phyloP scores from a whole-genome alignment of 192 early-diverging fungal genomes.

The Pilaira anomala region DNA sequence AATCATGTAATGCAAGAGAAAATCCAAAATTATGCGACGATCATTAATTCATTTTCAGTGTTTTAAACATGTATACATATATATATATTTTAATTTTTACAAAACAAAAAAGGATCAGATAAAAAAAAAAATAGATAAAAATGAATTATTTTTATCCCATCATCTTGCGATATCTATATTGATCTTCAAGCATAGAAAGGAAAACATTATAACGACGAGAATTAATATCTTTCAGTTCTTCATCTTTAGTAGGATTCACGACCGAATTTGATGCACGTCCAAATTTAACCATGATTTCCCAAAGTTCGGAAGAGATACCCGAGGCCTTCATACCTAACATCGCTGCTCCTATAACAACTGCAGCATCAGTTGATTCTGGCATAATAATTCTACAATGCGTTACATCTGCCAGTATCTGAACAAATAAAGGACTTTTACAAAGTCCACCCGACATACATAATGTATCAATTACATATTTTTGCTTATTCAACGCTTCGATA shows the following conservation, averaged over 20 bases:
- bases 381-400: slow-evolving; percentile 51
- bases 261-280: slow-evolving; percentile 42
- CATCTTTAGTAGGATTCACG: slow-evolving; percentile 41
- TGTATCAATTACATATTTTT: slow-evolving; percentile 53
- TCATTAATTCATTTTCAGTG: too few relatives aligned
- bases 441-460: slow-evolving; percentile 68
- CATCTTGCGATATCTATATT: slow-evolving; percentile 47
- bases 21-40: too few relatives aligned
- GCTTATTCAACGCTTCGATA: slow-evolving; percentile 44
- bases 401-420: slow-evolving; percentile 58
- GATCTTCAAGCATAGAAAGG: slow-evolving; percentile 55
- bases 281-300: slow-evolving; percentile 56
- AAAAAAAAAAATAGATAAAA: too few relatives aligned
- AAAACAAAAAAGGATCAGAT: too few relatives aligned
- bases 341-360: slow-evolving; percentile 68
- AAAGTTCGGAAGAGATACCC: slow-evolving; percentile 34
- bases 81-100: too few relatives aligned
- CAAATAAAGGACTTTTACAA: slow-evolving; percentile 57
- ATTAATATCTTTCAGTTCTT: slow-evolving; percentile 37
- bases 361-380: slow-evolving; percentile 51
- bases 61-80: too few relatives aligned
- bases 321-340: slow-evolving; percentile 60
- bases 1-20: too few relatives aligned
- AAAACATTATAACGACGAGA: slow-evolving; percentile 55
- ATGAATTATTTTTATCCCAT: slow-evolving; percentile 53